These are phyloP conservation scores for Cercospora canescens DNA, from an alignment of 2,329 filamentous ascomycete genomes.

Conservation along the genomic window DNA sequence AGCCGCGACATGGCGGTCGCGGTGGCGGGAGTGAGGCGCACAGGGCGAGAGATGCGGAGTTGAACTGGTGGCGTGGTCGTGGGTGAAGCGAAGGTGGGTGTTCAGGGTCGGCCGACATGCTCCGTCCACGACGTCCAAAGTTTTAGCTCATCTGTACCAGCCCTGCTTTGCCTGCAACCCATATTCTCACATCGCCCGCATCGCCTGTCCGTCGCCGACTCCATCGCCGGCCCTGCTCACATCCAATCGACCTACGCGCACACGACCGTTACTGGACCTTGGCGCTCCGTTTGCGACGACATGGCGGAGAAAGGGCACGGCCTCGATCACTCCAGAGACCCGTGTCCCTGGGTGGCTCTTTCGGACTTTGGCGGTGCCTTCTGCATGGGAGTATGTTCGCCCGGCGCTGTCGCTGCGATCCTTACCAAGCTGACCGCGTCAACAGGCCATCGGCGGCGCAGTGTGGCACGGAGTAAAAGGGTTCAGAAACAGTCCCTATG, in stretches of 20 bases:
- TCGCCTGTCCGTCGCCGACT: neutral
- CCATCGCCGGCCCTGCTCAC: neutral
- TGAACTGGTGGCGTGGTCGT: neutral
- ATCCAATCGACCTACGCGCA: neutral
- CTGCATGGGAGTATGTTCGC: constrained; percentile 80
- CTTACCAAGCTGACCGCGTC: neutral
- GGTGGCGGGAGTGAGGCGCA: neutral
- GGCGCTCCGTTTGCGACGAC: constrained; percentile 8
- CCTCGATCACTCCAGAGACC: constrained; percentile 94
- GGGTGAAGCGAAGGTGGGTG: neutral
- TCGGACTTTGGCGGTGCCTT: constrained; percentile 98
- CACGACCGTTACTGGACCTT: neutral
- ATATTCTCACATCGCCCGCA: neutral
- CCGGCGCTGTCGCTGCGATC: neutral
- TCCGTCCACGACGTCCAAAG: too few relatives aligned
- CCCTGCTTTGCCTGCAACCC: too few relatives aligned
- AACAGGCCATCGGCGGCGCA: constrained; percentile 49
- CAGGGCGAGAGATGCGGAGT: neutral
- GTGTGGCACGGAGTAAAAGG: constrained; percentile 97
- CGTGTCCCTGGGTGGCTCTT: constrained; percentile 93
- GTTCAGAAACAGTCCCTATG: constrained; percentile 59
- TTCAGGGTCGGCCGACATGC: too few relatives aligned
- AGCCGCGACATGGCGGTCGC: constrained; percentile 35
- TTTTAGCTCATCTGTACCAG: neutral
- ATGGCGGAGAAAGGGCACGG: constrained; percentile 34